phyloP scores from a whole-genome alignment of 2,329 filamentous ascomycete species.

The Aspergillus glaucus region DNA sequence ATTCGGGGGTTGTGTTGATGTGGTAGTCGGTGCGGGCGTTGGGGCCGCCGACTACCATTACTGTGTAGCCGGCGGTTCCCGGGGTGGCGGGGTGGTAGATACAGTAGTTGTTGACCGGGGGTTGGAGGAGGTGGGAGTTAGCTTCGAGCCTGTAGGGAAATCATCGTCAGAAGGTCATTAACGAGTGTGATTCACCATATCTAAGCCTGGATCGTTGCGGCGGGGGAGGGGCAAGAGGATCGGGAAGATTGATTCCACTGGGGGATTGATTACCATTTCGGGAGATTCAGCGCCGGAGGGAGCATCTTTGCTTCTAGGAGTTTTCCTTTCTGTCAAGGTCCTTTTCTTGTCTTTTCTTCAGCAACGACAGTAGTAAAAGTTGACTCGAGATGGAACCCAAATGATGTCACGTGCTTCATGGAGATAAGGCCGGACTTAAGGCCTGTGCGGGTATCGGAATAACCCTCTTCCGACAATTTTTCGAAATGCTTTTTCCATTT shows the following conservation, averaged over 20 bases:
- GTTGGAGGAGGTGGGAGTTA: constrained; percentile 86
- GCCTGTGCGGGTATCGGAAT: constrained; percentile 20
- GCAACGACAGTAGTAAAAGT: background rate
- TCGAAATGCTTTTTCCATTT: constrained; percentile 20
- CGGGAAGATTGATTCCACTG: background rate
- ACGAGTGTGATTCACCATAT: too few species aligned
- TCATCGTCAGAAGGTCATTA: background rate
- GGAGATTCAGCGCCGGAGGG: constrained; percentile 38
- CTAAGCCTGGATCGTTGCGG: background rate
- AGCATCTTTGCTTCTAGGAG: constrained; percentile 19
- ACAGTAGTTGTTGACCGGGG: constrained; percentile 95
- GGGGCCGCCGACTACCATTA: constrained; percentile 86
- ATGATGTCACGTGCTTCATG: background rate
- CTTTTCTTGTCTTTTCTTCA: background rate
- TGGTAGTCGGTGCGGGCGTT: constrained; percentile 97
- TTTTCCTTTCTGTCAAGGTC: background rate
- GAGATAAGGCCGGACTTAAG: constrained; percentile 25
- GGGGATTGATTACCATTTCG: constrained; percentile 35
- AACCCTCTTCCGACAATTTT: constrained; percentile 25
- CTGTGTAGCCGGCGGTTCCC: constrained; percentile 90
- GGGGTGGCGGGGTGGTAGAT: constrained; percentile 63
- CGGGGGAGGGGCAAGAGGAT: constrained; percentile 13
- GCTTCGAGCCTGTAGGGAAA: constrained; percentile 64
- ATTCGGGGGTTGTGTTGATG: constrained; percentile 93
- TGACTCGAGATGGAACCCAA: background rate